phyloP scores from a whole-genome alignment of 2,329 filamentous ascomycete species.

The Tothia fuscella region DNA sequence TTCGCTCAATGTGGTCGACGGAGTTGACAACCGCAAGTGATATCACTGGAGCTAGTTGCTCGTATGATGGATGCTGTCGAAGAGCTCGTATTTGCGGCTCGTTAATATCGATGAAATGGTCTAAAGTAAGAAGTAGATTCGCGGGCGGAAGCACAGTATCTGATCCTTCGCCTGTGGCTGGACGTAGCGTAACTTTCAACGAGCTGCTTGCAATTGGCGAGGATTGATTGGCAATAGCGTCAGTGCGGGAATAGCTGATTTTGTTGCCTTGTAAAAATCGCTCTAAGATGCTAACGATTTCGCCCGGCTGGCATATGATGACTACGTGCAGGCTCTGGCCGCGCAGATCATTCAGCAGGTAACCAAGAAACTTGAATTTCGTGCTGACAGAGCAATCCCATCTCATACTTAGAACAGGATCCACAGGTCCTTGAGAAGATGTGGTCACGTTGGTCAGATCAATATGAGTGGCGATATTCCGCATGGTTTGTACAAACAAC shows the following conservation, averaged over 20 bases:
- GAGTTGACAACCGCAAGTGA: constrained; percentile 9
- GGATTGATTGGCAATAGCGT: too few species aligned
- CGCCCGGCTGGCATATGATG: constrained; percentile 3
- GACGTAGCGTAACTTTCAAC: constrained; percentile 5
- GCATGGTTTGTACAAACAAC: constrained; percentile 7
- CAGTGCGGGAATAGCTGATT: not conserved
- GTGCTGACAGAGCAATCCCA: constrained; percentile 10
- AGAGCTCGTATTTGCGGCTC: not conserved
- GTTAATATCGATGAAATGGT: constrained; percentile 3
- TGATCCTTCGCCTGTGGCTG: not conserved
- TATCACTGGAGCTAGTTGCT: constrained; percentile 8
- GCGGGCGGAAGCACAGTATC: not conserved
- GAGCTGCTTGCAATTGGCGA: not conserved
- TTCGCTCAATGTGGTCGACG: constrained; percentile 11
- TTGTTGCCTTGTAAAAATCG: constrained; percentile 6
- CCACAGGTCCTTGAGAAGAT: constrained; percentile 1
- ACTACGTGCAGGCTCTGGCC: constrained; percentile 4
- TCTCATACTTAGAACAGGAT: constrained; percentile 4
- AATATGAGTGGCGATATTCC: constrained; percentile 9
- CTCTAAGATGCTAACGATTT: constrained; percentile 6
- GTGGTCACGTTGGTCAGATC: constrained; percentile 9
- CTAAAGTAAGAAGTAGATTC: constrained; percentile 7
- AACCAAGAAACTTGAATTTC: constrained; percentile 9
- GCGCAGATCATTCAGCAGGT: constrained; percentile 3
- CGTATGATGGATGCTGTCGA: constrained; percentile 1